Evolutionary conservation across 352 stramenopile genomes (phyloP).

Genomic region (Phytophthora palmivora): DNA sequence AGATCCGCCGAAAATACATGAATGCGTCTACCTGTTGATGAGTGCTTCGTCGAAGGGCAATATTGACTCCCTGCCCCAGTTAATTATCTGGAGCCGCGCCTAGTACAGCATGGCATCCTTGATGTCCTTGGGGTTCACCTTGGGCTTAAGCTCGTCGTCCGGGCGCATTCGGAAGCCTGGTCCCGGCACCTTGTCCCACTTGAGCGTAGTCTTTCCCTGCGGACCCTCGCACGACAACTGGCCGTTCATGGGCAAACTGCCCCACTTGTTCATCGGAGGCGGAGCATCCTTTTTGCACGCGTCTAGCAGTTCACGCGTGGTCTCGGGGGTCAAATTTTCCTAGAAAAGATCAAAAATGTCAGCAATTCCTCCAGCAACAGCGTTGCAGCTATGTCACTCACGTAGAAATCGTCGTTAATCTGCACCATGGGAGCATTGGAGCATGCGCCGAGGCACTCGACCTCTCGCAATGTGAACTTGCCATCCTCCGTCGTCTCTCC

Average conservation of each 20-base stretch:
- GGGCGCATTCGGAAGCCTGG: constrained; percentile 92
- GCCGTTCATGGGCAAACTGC: constrained; percentile 99
- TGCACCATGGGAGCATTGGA: constrained; percentile 99
- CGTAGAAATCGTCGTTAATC: constrained; percentile 99
- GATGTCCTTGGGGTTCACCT: constrained; percentile 94
- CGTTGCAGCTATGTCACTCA: too few relatives aligned
- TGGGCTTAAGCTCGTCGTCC: constrained; percentile 91
- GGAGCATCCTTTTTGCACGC: constrained; percentile 94
- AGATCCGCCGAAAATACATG: constrained; percentile 34
- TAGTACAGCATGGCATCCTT: constrained; percentile 93
- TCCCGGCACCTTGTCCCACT: constrained; percentile 82
- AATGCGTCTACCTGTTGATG: constrained; percentile 27
- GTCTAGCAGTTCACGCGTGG: constrained; percentile 97
- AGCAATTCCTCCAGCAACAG: too few relatives aligned
- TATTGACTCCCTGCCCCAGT: constrained; percentile 18
- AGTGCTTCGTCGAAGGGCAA: constrained; percentile 21
- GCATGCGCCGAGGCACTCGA: constrained; percentile 99
- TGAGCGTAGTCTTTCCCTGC: constrained; percentile 95
- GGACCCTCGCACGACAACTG: constrained; percentile 98
- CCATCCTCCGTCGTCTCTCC: constrained; percentile 88
- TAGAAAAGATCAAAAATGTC: constrained; percentile 51
- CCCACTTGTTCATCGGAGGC: constrained; percentile 98
- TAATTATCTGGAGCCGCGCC: constrained; percentile 34
- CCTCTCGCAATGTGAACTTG: constrained; percentile 96
- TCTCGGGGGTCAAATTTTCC: constrained; percentile 98